phyloP scores from a whole-genome alignment of 176 grass and related monocot species.

The Calamus simplicifolius region DNA sequence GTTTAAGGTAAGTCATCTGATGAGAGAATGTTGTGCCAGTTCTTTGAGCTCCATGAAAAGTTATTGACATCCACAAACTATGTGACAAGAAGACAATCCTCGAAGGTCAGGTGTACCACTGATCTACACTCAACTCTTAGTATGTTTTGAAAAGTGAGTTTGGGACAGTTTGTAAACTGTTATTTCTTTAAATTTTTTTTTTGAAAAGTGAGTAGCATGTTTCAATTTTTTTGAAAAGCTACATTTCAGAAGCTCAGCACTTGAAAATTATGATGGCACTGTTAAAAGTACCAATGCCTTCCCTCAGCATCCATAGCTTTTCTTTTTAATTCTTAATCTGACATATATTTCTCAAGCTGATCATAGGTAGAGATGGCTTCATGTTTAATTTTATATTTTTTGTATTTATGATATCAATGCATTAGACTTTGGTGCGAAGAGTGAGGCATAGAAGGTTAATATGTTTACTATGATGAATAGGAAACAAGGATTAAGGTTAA shows the following conservation, averaged over 20 bases:
- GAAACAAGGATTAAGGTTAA: no score
- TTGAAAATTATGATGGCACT: constrained; percentile 71
- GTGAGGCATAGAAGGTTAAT: no score
- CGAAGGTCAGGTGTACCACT: constrained; percentile 56
- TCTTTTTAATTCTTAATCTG: no score
- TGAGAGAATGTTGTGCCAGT: constrained; percentile 42
- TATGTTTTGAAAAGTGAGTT: constrained; percentile 2
- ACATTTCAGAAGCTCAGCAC: constrained; percentile 71
- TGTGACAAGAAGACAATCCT: constrained; percentile 89
- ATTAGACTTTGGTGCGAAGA: not conserved
- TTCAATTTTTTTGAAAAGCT: no score
- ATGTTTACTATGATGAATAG: no score
- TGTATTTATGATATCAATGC: not conserved
- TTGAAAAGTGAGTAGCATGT: no score
- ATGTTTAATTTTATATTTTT: not conserved
- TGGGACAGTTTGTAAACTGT: not conserved
- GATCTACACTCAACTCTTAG: constrained; percentile 1
- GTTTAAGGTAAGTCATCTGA: not conserved
- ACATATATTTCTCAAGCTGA: no score
- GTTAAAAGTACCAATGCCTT: constrained; percentile 57
- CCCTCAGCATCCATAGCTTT: not conserved
- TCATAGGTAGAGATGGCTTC: no score
- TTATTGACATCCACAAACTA: constrained; percentile 82
- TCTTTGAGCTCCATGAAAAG: constrained; percentile 86
- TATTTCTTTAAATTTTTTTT: constrained; percentile 93